These are phyloP conservation scores for Boechera stricta DNA, from an alignment of 345 rosid species.

Conservation along the genomic window DNA sequence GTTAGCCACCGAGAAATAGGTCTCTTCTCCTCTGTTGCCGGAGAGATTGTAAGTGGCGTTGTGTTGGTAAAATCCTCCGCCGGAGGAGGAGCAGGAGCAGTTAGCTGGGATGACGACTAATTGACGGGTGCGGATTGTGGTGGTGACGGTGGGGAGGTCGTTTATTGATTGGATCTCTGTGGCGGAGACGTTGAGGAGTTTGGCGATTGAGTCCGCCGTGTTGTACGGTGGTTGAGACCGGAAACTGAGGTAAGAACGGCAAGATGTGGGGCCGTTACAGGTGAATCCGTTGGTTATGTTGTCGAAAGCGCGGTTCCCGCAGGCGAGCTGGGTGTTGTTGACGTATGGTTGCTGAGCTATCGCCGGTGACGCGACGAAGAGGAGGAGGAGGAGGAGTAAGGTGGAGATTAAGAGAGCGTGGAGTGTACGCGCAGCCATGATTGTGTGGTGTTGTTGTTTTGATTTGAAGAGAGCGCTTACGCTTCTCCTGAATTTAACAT, in stretches of 20 bases:
- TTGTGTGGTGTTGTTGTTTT: not conserved
- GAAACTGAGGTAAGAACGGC: slow-evolving; percentile 81
- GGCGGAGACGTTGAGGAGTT: slow-evolving; percentile 51
- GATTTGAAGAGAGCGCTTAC: not conserved
- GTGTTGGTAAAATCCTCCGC: slow-evolving; percentile 64
- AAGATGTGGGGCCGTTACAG: slow-evolving; percentile 60
- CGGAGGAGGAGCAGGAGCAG: slow-evolving; percentile 73
- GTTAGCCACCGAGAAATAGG: slow-evolving; percentile 69
- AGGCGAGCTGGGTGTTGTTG: slow-evolving; percentile 59
- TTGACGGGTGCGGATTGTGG: slow-evolving; percentile 44
- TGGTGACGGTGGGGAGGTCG: slow-evolving; percentile 50
- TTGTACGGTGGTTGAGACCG: slow-evolving; percentile 57
- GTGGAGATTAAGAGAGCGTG: slow-evolving; percentile 10
- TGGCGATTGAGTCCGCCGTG: slow-evolving; percentile 49
- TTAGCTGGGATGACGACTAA: slow-evolving; percentile 60
- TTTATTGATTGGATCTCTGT: slow-evolving; percentile 61
- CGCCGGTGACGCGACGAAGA: slow-evolving; percentile 16
- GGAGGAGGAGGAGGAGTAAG: slow-evolving; percentile 29
- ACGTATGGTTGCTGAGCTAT: slow-evolving; percentile 71
- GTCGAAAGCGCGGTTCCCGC: slow-evolving; percentile 40
- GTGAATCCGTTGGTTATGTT: slow-evolving; percentile 55
- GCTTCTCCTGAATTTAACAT: slow-evolving; percentile 28
- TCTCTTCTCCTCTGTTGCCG: slow-evolving; percentile 46
- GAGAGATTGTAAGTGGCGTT: slow-evolving; percentile 60
- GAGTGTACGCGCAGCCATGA: slow-evolving; percentile 29